Evolutionary conservation across 108 stramenopile genomes (phyloP).

Genomic region (Conticribra guillardii): DNA sequence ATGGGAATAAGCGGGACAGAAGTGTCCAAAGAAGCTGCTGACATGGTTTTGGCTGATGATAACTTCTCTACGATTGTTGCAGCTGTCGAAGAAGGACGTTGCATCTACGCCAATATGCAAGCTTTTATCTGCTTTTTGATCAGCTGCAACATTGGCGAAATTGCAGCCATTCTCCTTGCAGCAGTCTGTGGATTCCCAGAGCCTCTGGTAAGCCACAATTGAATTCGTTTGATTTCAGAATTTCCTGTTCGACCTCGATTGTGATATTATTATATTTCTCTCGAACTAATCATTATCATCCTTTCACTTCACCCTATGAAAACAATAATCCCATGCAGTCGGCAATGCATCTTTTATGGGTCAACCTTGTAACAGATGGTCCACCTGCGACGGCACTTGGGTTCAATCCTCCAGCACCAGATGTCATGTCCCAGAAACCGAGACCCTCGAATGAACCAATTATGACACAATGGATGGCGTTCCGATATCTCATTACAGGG

Average conservation of each 20-base stretch:
- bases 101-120: conserved; percentile 96
- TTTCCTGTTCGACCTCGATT: no score
- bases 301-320: no score
- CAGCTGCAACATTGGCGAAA: conserved; percentile 98
- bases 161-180: conserved; percentile 92
- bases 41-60: conserved; percentile 95
- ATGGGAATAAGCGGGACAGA: conserved; percentile 96
- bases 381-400: conserved; percentile 98
- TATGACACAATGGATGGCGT: conserved; percentile 93
- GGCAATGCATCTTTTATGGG: conserved; percentile 99
- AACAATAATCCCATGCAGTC: no score
- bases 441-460: conserved; percentile 93
- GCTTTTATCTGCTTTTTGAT: conserved; percentile 98
- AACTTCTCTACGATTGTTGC: conserved; percentile 97
- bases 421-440: conserved; percentile 90
- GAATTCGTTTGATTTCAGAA: no score
- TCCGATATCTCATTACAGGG: conserved; percentile 92
- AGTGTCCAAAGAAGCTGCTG: conserved; percentile 84
- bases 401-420: conserved; percentile 96
- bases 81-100: conserved; percentile 96
- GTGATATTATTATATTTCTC: no score
- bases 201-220: no score
- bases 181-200: conserved; percentile 94
- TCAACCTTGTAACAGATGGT: conserved; percentile 98
- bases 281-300: no score